Percentiles rank a stretch among this genome's conserved stretches.
phyloP scores from a whole-genome alignment of 345 rosid species.

The Syzygium jambos region DNA sequence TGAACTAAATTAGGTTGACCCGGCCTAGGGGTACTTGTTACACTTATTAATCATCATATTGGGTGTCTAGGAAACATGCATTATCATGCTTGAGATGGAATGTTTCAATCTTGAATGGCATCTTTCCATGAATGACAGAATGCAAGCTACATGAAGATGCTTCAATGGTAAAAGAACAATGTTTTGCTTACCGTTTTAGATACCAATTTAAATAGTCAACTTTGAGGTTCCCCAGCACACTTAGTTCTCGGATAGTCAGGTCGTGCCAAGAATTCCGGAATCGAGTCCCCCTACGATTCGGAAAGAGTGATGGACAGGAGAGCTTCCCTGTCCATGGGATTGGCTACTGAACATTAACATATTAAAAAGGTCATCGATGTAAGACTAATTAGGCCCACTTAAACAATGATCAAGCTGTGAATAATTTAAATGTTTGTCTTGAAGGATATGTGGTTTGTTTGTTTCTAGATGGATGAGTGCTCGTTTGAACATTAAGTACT shows the following conservation, averaged over 20 bases:
- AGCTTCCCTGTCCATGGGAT: background rate
- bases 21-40: background rate
- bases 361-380: background rate
- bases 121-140: background rate
- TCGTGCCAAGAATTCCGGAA: background rate
- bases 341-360: background rate
- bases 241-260: background rate
- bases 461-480: background rate
- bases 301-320: background rate
- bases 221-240: background rate
- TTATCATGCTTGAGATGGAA: background rate
- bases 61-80: background rate
- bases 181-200: background rate
- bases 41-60: background rate
- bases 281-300: background rate
- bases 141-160: background rate
- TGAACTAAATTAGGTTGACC: background rate
- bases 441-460: background rate
- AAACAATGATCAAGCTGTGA: background rate
- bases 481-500: background rate
- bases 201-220: background rate
- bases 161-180: background rate
- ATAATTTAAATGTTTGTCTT: background rate
- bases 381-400: background rate
- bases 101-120: background rate